Evolutionary conservation across 2,329 filamentous ascomycete species (phyloP).

Genomic region (Stemphylium lycopersici): DNA sequence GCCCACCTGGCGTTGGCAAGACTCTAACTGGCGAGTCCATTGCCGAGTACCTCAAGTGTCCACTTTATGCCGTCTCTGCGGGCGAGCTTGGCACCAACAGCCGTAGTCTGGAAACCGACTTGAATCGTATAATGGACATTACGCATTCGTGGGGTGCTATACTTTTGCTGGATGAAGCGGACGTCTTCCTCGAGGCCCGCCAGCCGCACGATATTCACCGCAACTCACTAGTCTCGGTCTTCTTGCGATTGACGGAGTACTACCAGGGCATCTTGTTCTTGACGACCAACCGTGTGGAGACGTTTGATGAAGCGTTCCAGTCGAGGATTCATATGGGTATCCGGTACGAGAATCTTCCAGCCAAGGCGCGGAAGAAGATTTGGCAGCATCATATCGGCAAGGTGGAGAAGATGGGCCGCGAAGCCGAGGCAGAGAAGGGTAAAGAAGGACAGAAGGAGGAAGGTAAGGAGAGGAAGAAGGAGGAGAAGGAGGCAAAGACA

Average conservation of each 20-base stretch:
- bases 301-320: conserved; percentile 90
- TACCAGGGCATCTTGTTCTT: conserved; percentile 91
- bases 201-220: conserved; percentile 83
- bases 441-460: conserved; percentile 38
- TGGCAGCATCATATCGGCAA: conserved; percentile 84
- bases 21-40: conserved; percentile 88
- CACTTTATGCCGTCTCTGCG: conserved; percentile 81
- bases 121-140: conserved; percentile 85
- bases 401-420: conserved; percentile 58
- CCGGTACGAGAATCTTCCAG: background rate
- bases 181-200: conserved; percentile 71
- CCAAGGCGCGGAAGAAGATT: conserved; percentile 44
- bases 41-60: conserved; percentile 79
- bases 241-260: conserved; percentile 85
- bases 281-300: conserved; percentile 86
- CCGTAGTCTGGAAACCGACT: conserved; percentile 72
- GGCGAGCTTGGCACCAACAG: conserved; percentile 81
- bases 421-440: conserved; percentile 63
- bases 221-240: conserved; percentile 85
- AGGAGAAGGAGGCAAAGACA: background rate
- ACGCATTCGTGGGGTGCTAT: conserved; percentile 87
- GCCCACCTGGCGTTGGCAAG: conserved; percentile 83
- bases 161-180: conserved; percentile 78
- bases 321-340: conserved; percentile 49
- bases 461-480: background rate